Conservation (phyloP, 805 yeast genomes). For the Wickerhamomyces silvicola region DNA sequence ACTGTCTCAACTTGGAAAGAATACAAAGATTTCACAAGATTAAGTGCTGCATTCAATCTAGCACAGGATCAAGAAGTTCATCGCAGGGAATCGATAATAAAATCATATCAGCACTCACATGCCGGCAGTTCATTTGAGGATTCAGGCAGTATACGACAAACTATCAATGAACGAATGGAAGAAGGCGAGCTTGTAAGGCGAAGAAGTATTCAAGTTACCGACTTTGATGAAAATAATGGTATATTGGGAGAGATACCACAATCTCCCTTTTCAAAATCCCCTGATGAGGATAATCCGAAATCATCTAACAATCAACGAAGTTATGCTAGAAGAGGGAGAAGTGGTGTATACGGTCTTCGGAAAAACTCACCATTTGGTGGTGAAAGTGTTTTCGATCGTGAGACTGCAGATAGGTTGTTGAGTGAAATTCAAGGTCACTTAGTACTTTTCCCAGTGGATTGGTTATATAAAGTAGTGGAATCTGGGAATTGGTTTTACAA, state of each 20-base stretch:
- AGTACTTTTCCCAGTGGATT: conserved; percentile 86
- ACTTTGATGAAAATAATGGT: conserved; percentile 3
- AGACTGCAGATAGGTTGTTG: conserved; percentile 69
- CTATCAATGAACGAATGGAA: conserved; percentile 4
- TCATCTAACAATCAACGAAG: no score
- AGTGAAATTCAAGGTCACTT: conserved; percentile 76
- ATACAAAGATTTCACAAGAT: conserved; percentile 62
- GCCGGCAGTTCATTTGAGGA: neutral
- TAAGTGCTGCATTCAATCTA: conserved; percentile 48
- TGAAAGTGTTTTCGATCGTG: conserved; percentile 58
- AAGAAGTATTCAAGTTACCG: neutral
- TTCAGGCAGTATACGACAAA: conserved; percentile 2
- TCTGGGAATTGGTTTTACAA: conserved; percentile 93
- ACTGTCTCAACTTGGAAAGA: conserved; percentile 86
- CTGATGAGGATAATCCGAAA: neutral
- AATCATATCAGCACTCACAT: conserved; percentile 3
- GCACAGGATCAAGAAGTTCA: conserved; percentile 25
- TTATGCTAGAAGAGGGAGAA: conserved; percentile 26
- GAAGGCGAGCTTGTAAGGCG: conserved; percentile 4
- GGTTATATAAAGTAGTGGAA: conserved; percentile 84
- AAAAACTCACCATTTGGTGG: conserved; percentile 26
- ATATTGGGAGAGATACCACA: conserved; percentile 11
- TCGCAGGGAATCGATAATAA: conserved; percentile 5
- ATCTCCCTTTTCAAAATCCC: conserved; percentile 1
- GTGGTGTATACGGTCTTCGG: conserved; percentile 31